These are phyloP conservation scores for Lanmaoa rubissima DNA, from an alignment of 768 basidiomycete species.

Conservation along the genomic window DNA sequence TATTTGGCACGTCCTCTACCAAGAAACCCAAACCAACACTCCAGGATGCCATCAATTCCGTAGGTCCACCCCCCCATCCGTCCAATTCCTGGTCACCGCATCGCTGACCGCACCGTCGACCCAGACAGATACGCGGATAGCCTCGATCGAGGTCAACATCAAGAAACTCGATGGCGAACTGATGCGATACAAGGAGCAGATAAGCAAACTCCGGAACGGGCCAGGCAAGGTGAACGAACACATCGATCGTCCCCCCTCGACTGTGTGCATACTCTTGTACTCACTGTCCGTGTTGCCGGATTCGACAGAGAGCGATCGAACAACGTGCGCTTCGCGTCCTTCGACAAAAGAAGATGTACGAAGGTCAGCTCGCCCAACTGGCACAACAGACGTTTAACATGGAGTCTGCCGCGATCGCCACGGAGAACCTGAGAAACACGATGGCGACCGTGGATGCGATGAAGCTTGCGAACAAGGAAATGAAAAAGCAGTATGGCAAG, in stretches of 20 bases:
- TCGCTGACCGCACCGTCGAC: neutral
- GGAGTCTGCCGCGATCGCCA: constrained; percentile 92
- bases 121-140: constrained; percentile 85
- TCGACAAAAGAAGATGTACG: constrained; percentile 96
- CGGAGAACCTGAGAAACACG: constrained; percentile 97
- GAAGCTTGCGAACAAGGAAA: constrained; percentile 93
- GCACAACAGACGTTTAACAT: constrained; percentile 98
- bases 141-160: constrained; percentile 93
- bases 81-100: neutral
- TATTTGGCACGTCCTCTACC: constrained; percentile 72
- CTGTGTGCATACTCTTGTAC: neutral
- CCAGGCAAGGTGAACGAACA: constrained; percentile 85
- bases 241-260: neutral
- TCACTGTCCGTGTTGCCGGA: neutral
- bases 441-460: constrained; percentile 99
- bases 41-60: constrained; percentile 90
- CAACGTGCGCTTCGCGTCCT: constrained; percentile 91
- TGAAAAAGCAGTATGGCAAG: constrained; percentile 96
- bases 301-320: constrained; percentile 76
- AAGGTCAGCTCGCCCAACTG: constrained; percentile 85
- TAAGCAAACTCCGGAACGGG: constrained; percentile 89
- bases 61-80: constrained; percentile 37
- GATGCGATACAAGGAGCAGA: constrained; percentile 89
- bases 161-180: constrained; percentile 96
- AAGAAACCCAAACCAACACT: constrained; percentile 85